Percentiles rank a stretch among this genome's conserved stretches.
Evolutionary conservation across 2,329 filamentous ascomycete genomes (phyloP).

Genomic region (Fusarium subglutinans): DNA sequence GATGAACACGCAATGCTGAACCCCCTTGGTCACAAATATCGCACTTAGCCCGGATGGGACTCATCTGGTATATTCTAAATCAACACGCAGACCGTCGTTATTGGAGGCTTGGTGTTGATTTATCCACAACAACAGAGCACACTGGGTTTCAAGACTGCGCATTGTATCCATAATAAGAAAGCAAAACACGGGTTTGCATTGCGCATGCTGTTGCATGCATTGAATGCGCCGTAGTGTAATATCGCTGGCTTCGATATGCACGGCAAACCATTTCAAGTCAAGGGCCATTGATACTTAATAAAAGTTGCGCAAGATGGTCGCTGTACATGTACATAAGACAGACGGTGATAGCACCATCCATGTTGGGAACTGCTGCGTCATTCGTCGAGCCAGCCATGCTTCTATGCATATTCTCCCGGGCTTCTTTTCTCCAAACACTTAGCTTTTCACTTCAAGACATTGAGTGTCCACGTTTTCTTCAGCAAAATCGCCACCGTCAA

Average conservation of each 20-base stretch:
- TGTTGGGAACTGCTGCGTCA: conserved; percentile 24
- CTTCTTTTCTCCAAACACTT: conserved; percentile 21
- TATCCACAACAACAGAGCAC: conserved; percentile 22
- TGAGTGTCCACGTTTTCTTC: conserved; percentile 22
- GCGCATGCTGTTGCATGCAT: conserved; percentile 9
- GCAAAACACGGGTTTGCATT: conserved; percentile 20
- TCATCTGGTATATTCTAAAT: background rate
- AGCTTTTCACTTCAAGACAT: conserved; percentile 7
- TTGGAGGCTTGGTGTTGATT: conserved; percentile 23
- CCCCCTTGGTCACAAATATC: conserved; percentile 2
- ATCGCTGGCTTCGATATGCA: conserved; percentile 4
- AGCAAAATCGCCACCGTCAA: conserved; percentile 21
- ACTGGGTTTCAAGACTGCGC: conserved; percentile 5
- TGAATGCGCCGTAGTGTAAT: conserved; percentile 4
- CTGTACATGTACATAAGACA: background rate
- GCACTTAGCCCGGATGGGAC: background rate
- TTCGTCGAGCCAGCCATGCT: conserved; percentile 20
- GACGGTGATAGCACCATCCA: background rate
- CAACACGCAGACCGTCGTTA: conserved; percentile 2
- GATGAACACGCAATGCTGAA: conserved; percentile 16
- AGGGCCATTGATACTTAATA: background rate
- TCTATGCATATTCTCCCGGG: conserved; percentile 19
- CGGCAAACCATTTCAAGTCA: conserved; percentile 3
- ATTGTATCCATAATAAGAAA: background rate
- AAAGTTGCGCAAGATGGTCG: background rate